Conservation (phyloP, 305 asterid genomes). For the Salvia sclarea region DNA sequence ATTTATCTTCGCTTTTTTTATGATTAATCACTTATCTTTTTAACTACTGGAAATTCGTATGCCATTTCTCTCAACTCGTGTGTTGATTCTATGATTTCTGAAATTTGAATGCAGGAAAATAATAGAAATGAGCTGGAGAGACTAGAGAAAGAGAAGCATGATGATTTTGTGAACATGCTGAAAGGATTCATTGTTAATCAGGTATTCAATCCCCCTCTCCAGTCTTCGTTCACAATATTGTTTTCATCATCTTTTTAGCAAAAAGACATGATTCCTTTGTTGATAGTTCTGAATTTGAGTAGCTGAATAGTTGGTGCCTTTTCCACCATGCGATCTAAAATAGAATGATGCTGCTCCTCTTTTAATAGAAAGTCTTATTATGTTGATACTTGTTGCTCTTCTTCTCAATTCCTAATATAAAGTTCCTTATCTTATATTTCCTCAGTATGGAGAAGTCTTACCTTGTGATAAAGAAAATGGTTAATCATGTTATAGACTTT, state of each 20-base stretch:
- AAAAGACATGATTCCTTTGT: background rate
- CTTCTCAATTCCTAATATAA: background rate
- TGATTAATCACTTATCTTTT: background rate
- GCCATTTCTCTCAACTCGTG: conserved; percentile 9
- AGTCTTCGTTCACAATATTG: background rate
- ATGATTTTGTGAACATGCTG: conserved; percentile 84
- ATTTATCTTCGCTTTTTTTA: background rate
- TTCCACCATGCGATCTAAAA: background rate
- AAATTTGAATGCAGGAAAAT: conserved; percentile 63
- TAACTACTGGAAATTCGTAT: background rate
- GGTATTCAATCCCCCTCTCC: conserved; percentile 42
- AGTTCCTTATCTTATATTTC: background rate
- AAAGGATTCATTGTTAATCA: conserved; percentile 93
- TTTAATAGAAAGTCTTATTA: background rate
- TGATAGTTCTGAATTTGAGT: conserved; percentile 3
- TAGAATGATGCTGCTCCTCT: background rate
- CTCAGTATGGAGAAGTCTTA: background rate
- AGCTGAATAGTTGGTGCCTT: conserved; percentile 2
- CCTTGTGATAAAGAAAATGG: background rate
- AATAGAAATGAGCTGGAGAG: conserved; percentile 86
- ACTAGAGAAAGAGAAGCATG: conserved; percentile 80
- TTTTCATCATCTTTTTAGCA: background rate
- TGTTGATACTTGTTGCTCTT: background rate
- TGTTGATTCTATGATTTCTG: background rate
- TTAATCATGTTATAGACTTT: too few relatives aligned